Base-by-base conservation (phyloP, 805 yeast genomes). In the Yamadazyma sp. region DNA sequence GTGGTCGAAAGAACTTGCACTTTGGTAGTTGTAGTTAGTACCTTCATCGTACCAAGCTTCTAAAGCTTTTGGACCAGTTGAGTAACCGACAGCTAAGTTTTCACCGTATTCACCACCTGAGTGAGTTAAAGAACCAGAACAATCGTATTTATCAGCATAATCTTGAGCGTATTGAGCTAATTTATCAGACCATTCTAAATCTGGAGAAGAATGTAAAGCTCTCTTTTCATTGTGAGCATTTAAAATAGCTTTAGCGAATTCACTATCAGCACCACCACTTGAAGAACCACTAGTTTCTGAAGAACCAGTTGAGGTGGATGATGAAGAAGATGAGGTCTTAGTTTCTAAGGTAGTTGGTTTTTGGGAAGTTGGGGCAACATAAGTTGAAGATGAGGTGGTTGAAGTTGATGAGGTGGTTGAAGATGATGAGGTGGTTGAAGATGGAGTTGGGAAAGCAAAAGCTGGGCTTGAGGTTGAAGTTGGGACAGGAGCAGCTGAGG, bases 221-320 rank as follows among this genome's bases (percentile, higher is more conserved):
- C 89, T 70, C 49, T 71, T 69, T 22, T 54, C 43, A 60, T 84
- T 84, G 65, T 83, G 91, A 44, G 70, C 77, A 38, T 61, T 64
- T 40, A 85, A 66, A 44, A 82, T 75, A 22, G 58, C 52, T 32
- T 48, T 39, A 9, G 71, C 71, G 44, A 75, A 73, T 21, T 42
- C 33, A 31, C 47, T 21, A 28, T 57, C 49, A 11, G 18, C 35
- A 28, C 55, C 28, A 23, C 42, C 27, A 15, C 44, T 31, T 13
- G 45, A 33, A 11, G 39, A 31, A 16, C 39, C 11, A 30, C 14
- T 13, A 18, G 32, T n/a, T 11, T 21, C 27, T 37, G 43, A 44
- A 20, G 42, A 5, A 23, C 27, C 37, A 30, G 33, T 27, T 10
- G 39, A 20, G 8, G 34, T 23, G 17, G 48, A 25, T 27, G 48